phyloP scores from a whole-genome alignment of 108 stramenopile species.

The Cyclotella kingstonii region DNA sequence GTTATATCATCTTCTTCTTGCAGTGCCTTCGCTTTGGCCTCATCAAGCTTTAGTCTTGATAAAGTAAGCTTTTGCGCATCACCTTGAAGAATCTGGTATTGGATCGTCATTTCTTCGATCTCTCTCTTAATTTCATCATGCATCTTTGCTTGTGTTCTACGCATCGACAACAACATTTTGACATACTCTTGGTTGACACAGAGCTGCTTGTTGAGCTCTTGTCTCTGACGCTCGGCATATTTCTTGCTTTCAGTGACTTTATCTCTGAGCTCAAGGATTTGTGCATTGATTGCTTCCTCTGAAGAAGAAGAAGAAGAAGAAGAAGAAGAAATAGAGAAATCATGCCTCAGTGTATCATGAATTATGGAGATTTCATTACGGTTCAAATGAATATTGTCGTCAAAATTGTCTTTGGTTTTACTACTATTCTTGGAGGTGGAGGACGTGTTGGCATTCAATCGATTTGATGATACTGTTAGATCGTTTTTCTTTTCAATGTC shows the following conservation, averaged over 20 bases:
- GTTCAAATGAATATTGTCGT: too few relatives aligned
- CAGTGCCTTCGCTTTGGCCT: background rate
- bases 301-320: too few relatives aligned
- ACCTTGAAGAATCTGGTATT: conserved; percentile 2
- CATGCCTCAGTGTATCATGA: too few relatives aligned
- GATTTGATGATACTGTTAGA: too few relatives aligned
- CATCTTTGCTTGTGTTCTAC: background rate
- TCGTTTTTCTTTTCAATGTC: too few relatives aligned
- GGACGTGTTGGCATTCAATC: too few relatives aligned
- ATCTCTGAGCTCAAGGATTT: background rate
- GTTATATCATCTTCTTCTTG: conserved; percentile 3
- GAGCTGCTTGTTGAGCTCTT: conserved; percentile 2
- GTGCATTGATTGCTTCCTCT: background rate
- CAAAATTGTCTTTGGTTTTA: too few relatives aligned
- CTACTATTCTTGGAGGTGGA: too few relatives aligned
- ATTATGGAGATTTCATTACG: too few relatives aligned
- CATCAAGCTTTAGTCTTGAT: background rate
- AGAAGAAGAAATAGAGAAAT: too few relatives aligned
- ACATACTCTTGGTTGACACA: background rate
- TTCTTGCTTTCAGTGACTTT: background rate
- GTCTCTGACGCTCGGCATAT: background rate
- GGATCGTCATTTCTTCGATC: background rate
- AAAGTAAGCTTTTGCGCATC: background rate
- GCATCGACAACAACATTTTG: background rate
- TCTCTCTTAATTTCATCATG: conserved; percentile 4